Evolutionary conservation across 257 asterid genomes (phyloP).

Genomic region (Handroanthus guayacan): DNA sequence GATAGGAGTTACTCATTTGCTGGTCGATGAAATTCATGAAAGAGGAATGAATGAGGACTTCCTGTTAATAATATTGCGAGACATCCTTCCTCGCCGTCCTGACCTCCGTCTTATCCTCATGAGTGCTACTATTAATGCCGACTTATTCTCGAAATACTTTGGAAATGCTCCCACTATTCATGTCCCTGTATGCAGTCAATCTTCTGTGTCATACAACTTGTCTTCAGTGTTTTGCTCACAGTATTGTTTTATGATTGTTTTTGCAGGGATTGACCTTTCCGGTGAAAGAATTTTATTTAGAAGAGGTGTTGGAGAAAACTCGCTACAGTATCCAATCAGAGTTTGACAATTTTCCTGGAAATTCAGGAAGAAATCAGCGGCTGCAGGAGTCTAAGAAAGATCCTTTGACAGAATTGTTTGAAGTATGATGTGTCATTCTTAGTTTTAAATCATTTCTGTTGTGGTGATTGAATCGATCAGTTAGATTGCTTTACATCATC

Average conservation of each 20-base stretch:
- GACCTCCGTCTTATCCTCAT: slow-evolving; percentile 87
- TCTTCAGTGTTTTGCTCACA: slow-evolving; percentile 30
- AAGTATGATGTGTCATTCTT: slow-evolving; percentile 56
- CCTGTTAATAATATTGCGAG: slow-evolving; percentile 79
- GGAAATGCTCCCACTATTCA: slow-evolving; percentile 89
- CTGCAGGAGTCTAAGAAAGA: slow-evolving; percentile 73
- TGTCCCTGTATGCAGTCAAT: slow-evolving; percentile 71
- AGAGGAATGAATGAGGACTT: slow-evolving; percentile 99
- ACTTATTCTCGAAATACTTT: slow-evolving; percentile 81
- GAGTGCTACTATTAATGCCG: slow-evolving; percentile 99
- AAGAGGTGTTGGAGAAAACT: slow-evolving; percentile 89
- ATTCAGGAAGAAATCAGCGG: slow-evolving; percentile 69
- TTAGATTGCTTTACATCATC: slow-evolving; percentile 23
- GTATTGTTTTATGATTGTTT: slow-evolving; percentile 28
- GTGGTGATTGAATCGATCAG: slow-evolving; percentile 24
- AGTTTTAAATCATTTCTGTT: neutral
- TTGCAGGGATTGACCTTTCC: slow-evolving; percentile 93
- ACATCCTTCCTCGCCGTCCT: slow-evolving; percentile 94
- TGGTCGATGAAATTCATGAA: slow-evolving; percentile 98
- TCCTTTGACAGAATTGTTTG: slow-evolving; percentile 80
- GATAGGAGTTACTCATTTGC: slow-evolving; percentile 83
- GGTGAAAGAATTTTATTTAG: slow-evolving; percentile 81
- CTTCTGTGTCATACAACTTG: slow-evolving; percentile 21
- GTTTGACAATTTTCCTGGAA: slow-evolving; percentile 58
- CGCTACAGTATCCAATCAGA: slow-evolving; percentile 63